Percentiles rank a stretch among this genome's conserved stretches.
Conservation (phyloP, 1,139 yeast genomes). For the Taphrina confusa region DNA sequence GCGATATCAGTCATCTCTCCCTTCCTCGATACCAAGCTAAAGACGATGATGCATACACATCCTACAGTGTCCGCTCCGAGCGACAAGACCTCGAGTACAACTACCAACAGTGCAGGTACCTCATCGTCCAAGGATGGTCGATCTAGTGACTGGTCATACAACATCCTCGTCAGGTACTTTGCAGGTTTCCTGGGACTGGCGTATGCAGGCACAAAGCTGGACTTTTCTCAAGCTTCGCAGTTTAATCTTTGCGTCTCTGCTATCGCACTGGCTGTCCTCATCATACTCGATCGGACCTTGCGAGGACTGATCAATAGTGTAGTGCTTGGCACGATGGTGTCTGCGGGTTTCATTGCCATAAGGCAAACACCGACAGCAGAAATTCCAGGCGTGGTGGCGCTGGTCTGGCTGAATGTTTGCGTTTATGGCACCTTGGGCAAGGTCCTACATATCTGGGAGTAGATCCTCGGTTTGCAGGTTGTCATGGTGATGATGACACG, state of each 20-base stretch:
- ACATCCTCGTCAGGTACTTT: slow-evolving; percentile 14
- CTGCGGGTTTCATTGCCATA: background rate
- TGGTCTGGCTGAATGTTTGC: slow-evolving; percentile 26
- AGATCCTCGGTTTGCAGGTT: too few relatives aligned
- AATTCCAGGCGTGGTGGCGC: background rate
- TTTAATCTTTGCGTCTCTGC: slow-evolving; percentile 22
- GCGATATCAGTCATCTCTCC: slow-evolving; percentile 1
- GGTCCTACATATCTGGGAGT: slow-evolving; percentile 1
- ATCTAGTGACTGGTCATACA: slow-evolving; percentile 2
- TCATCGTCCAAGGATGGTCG: background rate
- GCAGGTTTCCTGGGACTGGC: slow-evolving; percentile 31
- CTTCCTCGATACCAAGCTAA: background rate
- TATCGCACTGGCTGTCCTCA: background rate
- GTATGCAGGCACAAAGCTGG: slow-evolving; percentile 27
- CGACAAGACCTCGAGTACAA: background rate
- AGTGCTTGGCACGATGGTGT: background rate
- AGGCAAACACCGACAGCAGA: background rate
- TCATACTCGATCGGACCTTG: slow-evolving; percentile 4
- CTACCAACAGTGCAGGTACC: background rate
- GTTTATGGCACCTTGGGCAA: slow-evolving; percentile 29
- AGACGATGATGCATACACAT: background rate
- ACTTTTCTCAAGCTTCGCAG: slow-evolving; percentile 24
- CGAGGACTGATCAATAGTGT: slow-evolving; percentile 12
- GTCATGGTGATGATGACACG: background rate
- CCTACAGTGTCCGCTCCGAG: background rate